Conservation (phyloP, 106 monocot species). For the Platanthera zijinensis region DNA sequence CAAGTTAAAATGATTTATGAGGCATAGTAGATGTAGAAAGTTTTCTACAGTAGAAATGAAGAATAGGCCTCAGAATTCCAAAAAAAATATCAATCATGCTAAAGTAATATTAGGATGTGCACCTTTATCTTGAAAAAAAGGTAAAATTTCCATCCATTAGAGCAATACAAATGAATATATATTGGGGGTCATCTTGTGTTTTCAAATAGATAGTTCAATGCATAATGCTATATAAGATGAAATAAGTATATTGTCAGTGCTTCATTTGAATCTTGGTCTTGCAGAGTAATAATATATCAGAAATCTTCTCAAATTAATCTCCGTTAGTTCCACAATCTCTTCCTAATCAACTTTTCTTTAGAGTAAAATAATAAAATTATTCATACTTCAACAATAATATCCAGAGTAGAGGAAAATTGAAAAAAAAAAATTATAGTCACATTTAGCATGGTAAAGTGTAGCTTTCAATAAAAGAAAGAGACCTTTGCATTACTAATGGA, state of each 20-base stretch:
- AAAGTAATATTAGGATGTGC: not conserved
- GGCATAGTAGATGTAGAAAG: not conserved
- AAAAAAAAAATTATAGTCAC: not conserved
- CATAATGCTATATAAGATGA: not conserved
- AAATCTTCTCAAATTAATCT: not conserved
- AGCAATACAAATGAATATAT: too few species aligned
- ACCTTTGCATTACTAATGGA: slow-evolving; percentile 80
- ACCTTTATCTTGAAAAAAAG: not conserved
- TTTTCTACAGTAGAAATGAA: too few species aligned
- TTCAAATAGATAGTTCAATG: not conserved
- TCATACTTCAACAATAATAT: not conserved
- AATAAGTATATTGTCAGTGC: not conserved
- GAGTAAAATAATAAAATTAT: not conserved
- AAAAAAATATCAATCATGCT: not conserved
- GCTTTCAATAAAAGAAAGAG: slow-evolving; percentile 12
- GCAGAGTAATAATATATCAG: not conserved
- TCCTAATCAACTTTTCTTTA: not conserved
- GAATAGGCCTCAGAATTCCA: not conserved
- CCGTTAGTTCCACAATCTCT: not conserved
- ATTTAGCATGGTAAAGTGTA: slow-evolving; percentile 1
- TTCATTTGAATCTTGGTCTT: not conserved
- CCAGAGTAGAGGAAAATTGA: not conserved
- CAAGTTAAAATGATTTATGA: not conserved
- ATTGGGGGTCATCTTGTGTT: not conserved
- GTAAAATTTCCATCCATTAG: not conserved